Evolutionary conservation across 192 early-diverging fungal species (phyloP).

Genomic region (Gryganskiella cystojenkinii): DNA sequence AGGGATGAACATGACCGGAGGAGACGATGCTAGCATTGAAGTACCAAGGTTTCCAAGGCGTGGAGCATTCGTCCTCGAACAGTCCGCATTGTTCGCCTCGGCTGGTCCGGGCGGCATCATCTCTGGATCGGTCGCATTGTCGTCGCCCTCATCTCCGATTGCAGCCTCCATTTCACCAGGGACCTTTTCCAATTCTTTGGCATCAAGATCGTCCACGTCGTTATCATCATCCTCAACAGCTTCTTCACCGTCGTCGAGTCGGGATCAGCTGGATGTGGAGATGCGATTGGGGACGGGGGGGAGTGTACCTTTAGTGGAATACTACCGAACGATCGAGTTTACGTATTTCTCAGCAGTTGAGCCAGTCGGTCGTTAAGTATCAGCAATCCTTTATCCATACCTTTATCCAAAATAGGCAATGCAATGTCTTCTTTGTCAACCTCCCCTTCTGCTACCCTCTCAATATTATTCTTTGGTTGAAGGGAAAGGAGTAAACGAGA

Average conservation of each 20-base stretch:
- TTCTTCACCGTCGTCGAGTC: conserved; percentile 1
- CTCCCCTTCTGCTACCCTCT: no score
- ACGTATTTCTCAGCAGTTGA: conserved; percentile 43
- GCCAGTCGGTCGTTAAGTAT: conserved; percentile 49
- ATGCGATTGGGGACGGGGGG: conserved; percentile 46
- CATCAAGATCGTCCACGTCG: neutral
- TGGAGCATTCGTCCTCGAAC: no score
- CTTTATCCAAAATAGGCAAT: no score
- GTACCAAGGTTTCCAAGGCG: neutral
- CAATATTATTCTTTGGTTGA: no score
- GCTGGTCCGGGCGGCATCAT: neutral
- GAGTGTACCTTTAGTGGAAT: conserved; percentile 43
- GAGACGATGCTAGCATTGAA: neutral
- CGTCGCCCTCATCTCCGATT: neutral
- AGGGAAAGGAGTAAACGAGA: neutral
- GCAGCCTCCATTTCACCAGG: conserved; percentile 9
- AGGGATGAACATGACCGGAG: no score
- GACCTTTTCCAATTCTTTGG: neutral
- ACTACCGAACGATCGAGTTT: conserved; percentile 47
- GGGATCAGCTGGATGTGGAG: conserved; percentile 40
- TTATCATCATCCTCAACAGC: neutral
- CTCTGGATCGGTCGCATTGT: neutral
- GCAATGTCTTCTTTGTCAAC: no score
- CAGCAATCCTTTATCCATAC: no score
- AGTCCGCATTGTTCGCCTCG: no score